A percentile compares a stretch with the other conserved stretches of the same genome.
These are phyloP conservation scores for Kazachstania sp. DNA, from an alignment of 1,139 yeast species.

Conservation along the genomic window DNA sequence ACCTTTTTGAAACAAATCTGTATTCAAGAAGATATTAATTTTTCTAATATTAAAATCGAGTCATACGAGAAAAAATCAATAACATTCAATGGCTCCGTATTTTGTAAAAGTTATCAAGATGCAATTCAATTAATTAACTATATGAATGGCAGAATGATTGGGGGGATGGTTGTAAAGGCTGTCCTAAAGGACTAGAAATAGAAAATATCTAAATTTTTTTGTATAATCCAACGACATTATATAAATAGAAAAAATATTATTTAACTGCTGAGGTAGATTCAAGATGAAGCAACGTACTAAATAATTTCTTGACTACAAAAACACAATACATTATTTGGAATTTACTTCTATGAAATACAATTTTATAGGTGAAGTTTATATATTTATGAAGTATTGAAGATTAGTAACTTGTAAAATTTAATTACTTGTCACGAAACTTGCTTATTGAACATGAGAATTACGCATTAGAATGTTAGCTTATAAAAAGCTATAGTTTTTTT, in stretches of 20 bases:
- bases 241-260: neutral
- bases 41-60: slow-evolving; percentile 12
- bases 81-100: slow-evolving; percentile 20
- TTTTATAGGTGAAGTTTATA: too few species aligned
- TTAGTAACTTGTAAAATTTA: too few species aligned
- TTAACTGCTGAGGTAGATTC: too few species aligned
- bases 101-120: slow-evolving; percentile 17
- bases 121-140: slow-evolving; percentile 16
- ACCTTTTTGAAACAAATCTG: slow-evolving; percentile 7
- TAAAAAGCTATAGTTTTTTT: too few species aligned
- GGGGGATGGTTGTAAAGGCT: slow-evolving; percentile 21
- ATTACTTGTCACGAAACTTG: too few species aligned
- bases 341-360: too few species aligned
- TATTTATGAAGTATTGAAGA: too few species aligned
- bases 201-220: neutral
- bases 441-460: too few species aligned
- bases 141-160: slow-evolving; percentile 20
- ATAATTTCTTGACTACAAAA: too few species aligned
- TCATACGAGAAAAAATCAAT: slow-evolving; percentile 12
- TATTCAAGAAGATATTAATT: slow-evolving; percentile 5
- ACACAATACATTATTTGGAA: too few species aligned
- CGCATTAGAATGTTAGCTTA: too few species aligned
- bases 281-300: too few species aligned
- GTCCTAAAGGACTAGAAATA: neutral
- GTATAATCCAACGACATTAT: neutral